Evolutionary conservation across 306 rosid genomes (phyloP).

Genomic region (Acacia melanoxylon): DNA sequence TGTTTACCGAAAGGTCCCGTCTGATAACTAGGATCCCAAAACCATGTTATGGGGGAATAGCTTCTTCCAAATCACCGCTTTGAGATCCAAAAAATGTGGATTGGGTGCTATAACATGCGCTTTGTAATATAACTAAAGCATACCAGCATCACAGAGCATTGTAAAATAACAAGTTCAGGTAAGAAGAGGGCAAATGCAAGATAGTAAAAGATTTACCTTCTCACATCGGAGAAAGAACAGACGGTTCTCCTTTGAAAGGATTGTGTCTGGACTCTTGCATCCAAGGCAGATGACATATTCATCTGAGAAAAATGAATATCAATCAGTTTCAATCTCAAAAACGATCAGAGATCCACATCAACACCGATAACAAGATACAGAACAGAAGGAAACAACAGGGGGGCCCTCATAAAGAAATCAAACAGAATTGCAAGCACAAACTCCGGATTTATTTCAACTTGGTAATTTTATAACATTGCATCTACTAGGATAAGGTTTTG

Average conservation of each 20-base stretch:
- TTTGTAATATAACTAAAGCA: neutral
- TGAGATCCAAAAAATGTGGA: neutral
- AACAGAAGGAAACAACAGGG: neutral
- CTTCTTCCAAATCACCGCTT: neutral
- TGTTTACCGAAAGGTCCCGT: neutral
- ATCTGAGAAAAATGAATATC: slow-evolving; percentile 47
- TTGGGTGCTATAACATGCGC: neutral
- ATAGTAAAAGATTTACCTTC: slow-evolving; percentile 54
- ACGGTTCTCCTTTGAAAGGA: slow-evolving; percentile 94
- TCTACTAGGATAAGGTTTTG: too few relatives aligned
- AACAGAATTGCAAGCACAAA: neutral
- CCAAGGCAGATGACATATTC: slow-evolving; percentile 91
- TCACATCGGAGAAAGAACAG: slow-evolving; percentile 96
- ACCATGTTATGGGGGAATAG: neutral
- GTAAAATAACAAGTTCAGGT: neutral
- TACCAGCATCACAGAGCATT: neutral
- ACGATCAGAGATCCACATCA: neutral
- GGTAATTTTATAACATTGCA: neutral
- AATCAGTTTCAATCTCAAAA: neutral
- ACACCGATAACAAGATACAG: slow-evolving; percentile 2
- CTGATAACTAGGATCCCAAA: neutral
- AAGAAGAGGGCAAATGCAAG: neutral
- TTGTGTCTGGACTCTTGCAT: slow-evolving; percentile 96
- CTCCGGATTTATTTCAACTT: neutral
- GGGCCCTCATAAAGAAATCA: neutral